Base-by-base conservation (phyloP, 2,329 filamentous ascomycete genomes). In the Trichoderma atrobrunneum region DNA sequence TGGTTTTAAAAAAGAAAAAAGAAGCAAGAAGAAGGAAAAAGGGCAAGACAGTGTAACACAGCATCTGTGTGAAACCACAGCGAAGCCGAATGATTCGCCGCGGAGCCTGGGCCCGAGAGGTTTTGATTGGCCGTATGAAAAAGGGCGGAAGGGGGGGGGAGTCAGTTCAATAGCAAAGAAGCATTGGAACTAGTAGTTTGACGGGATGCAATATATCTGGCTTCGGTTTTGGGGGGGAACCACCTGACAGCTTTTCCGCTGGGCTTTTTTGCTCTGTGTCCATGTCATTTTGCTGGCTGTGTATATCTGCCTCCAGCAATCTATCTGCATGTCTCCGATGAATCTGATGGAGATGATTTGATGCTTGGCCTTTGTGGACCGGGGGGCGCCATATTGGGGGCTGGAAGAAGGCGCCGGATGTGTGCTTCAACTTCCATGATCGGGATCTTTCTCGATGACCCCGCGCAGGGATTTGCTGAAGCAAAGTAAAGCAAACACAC, bases 271-370 rank as follows among this genome's bases (percentile, higher is more conserved):
- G 10, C 26, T 11, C 3, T 16, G 14, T 36, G 34, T 30, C 28
- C 28, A 14, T 43, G 36, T 51, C n/a, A 51, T 51, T 51, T 24
- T 51, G 43, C 43, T 51, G 43, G 43, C 10, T 21, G 43, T 48
- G 43, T 48, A 6, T 51, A 36, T 28, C 24, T 28, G 21, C 14
- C 51, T n/a, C 64, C 10, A 26, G 36, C 36, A 39, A 39, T 39
- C 43, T 56, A n/a, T 65, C 56, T 62, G 66, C 39, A 62, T 70
- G 66, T 70, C 57, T 70, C n/a, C 10, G 54, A 34, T 8, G 48
- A 28, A 16, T 59, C 21, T 34, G n/a, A 18, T 48, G 36, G 10
- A 21, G 43, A 48, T n/a, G 43, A 48, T 48, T 21, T 5, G 18
- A 30, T n/a, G 32, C 57, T n/a, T n/a, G n/a, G n/a, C 24, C 36